Evolutionary conservation across 1,284 basidiomycete genomes (phyloP), one percentile per base, ranked within the genome.

Genomic region (Cryptococcus jaspeensis): DNA sequence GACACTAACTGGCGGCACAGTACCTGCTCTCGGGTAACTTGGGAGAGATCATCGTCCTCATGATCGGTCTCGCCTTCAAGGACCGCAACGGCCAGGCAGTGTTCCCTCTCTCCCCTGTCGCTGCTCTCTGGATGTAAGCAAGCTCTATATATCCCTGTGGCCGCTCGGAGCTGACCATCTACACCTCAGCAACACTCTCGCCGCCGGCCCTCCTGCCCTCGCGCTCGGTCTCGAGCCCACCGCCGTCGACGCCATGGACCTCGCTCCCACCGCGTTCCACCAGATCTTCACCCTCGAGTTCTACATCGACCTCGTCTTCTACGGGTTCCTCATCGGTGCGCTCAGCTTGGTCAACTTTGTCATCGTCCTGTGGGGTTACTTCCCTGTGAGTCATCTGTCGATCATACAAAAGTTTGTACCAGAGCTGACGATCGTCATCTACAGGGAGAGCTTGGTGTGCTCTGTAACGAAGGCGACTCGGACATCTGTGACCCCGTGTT

Each of bases 51-150:
- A 69, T 84, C 9, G 77, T 84, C 5, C 71, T 86, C 25, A 76
- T 88, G 55, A 80, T 88, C 57, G 87, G 87, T 12, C 79, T 89
- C 15, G 84, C 82, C 1, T 88, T 88, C 79, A 80, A 84, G 64
- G 85, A 87, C 65, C 68, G 75, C 2, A 73, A 80, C 56, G 77
- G 79, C 1, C 74, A 80, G 44, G 84, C 84, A 28, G 84, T 88
- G 16, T 88, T 87, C 77, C 87, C 87, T 0, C 77, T 88, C 11
- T 83, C 83, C 9, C 86, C 86, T 16, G 80, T 88, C 37, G 84
- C 82, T 36, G 83, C 87, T 23, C 79, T 89, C 1, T 88, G 84
- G 82, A 79, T 84, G 61, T 60, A 44, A 55, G 56, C 50, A n/a
- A 20, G 15, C 15, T 25, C 37, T n/a, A 5, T 20, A 9, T n/a